Evolutionary conservation across 2,329 filamentous ascomycete species (phyloP).

Genomic region (Ampelomyces quisqualis): DNA sequence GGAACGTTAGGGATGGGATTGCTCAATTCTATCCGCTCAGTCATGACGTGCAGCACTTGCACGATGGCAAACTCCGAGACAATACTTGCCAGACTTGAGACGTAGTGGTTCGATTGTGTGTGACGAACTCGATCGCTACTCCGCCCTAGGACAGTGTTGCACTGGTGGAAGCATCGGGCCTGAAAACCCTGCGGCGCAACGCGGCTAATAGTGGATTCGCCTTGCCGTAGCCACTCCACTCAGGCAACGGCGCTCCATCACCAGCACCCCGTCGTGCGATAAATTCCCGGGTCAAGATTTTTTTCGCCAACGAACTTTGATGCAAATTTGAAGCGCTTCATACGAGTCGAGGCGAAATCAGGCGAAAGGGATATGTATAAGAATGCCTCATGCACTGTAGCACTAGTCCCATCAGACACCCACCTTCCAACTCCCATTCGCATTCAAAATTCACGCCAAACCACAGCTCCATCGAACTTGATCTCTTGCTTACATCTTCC

Average conservation of each 20-base stretch:
- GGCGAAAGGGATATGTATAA: constrained; percentile 16
- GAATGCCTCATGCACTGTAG: background rate
- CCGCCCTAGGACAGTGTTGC: too few species aligned
- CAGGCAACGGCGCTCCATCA: constrained; percentile 22
- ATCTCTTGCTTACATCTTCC: too few species aligned
- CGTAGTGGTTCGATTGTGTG: too few species aligned
- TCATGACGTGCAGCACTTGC: too few species aligned
- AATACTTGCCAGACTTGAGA: too few species aligned
- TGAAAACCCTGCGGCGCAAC: constrained; percentile 26
- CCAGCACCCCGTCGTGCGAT: constrained; percentile 27
- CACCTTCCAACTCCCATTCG: too few species aligned
- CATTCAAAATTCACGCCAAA: too few species aligned
- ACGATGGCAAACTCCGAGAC: too few species aligned
- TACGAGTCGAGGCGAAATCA: constrained; percentile 11
- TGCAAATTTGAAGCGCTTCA: constrained; percentile 15
- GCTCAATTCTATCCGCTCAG: too few species aligned
- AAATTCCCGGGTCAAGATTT: constrained; percentile 19
- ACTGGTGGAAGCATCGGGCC: constrained; percentile 14
- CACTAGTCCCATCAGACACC: background rate
- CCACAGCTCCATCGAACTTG: too few species aligned
- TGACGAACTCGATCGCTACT: too few species aligned
- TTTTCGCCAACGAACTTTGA: constrained; percentile 12
- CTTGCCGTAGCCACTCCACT: constrained; percentile 28
- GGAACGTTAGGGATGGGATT: too few species aligned
- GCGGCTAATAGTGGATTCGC: constrained; percentile 28